Evolutionary conservation across 306 rosid genomes (phyloP).

Genomic region (Adenanthera pavonina): DNA sequence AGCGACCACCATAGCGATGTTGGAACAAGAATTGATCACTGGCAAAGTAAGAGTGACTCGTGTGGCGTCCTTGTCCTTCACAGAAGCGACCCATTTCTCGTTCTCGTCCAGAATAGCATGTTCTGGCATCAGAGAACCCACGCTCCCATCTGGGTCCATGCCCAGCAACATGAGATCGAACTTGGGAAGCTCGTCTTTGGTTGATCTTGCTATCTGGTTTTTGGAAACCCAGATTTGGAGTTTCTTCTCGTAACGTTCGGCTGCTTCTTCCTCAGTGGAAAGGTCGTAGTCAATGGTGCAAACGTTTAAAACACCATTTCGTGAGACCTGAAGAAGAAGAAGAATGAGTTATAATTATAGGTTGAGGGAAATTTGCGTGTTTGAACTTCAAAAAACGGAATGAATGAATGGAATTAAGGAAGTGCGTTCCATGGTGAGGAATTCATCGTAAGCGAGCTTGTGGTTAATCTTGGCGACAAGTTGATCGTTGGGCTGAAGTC

Average conservation of each 20-base stretch:
- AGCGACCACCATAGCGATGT: slow-evolving; percentile 58
- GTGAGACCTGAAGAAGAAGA: not conserved
- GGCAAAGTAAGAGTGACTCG: not conserved
- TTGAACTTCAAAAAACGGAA: too few relatives aligned
- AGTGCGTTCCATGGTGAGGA: not conserved
- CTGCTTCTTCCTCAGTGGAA: not conserved
- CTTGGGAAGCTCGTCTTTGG: not conserved
- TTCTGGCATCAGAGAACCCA: slow-evolving; percentile 69
- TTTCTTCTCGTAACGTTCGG: not conserved
- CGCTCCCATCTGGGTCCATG: slow-evolving; percentile 76
- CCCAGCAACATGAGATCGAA: slow-evolving; percentile 52
- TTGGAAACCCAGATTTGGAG: not conserved
- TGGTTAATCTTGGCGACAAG: slow-evolving; percentile 1
- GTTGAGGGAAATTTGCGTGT: too few relatives aligned
- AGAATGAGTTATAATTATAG: too few relatives aligned
- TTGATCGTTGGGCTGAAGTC: not conserved
- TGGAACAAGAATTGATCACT: slow-evolving; percentile 63
- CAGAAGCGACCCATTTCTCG: not conserved
- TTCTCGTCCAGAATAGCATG: slow-evolving; percentile 34
- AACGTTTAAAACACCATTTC: not conserved
- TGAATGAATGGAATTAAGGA: not conserved
- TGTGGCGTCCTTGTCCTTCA: not conserved
- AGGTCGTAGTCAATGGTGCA: not conserved
- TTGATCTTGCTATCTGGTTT: not conserved
- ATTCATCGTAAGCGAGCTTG: not conserved